Evolutionary conservation across 768 basidiomycete genomes (phyloP), one percentile per base, ranked within the genome.

Genomic region (Pleurotus platypus): DNA sequence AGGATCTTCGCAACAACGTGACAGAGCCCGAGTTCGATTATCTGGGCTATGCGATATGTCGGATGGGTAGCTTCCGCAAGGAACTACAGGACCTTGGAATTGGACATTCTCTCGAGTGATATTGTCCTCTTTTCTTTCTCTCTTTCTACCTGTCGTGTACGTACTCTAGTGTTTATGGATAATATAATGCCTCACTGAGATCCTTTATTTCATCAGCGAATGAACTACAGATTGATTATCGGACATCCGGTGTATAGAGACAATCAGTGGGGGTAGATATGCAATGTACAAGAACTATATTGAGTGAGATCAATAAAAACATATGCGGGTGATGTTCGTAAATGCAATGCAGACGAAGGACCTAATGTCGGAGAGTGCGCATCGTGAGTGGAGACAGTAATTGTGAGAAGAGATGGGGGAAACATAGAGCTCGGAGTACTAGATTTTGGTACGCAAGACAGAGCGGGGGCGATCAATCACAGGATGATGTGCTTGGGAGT

Each of bases 1-100:
- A 92, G 62, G 82, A 87, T 62, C 60, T 92, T 5, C 81, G 87
- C 63, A 78, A 72, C 15, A 75, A 77, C 40, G 80, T 78, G 46
- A 74, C 70, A 38, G 79, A 84, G 62, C 81, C 81, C 13, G 96
- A 94, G 62, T 98, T 97, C 67, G 90, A 98, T 71, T 97, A 98
- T 70, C 70, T 98, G 60, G 78, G 78, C 9, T 98, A 97, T 67
- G 86, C 94, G 15, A 75, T 72, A 60, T 81, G 82, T 67, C 83
- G 89, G 37, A 81, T 90, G 78, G 70, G 77, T 13, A 76, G 74
- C 8, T 92, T 92, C 72, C 78, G 82, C 55, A 72, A 72, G 61
- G 86, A 82, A 57, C 67, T 88, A 22, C 68, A 70, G 48, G 69
- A 69, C 16, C 71, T 88, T n/a, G 78, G 78, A 5, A 64, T 78